Base-by-base conservation (phyloP, 2,329 filamentous ascomycete species). In the Penicillium sp. region DNA sequence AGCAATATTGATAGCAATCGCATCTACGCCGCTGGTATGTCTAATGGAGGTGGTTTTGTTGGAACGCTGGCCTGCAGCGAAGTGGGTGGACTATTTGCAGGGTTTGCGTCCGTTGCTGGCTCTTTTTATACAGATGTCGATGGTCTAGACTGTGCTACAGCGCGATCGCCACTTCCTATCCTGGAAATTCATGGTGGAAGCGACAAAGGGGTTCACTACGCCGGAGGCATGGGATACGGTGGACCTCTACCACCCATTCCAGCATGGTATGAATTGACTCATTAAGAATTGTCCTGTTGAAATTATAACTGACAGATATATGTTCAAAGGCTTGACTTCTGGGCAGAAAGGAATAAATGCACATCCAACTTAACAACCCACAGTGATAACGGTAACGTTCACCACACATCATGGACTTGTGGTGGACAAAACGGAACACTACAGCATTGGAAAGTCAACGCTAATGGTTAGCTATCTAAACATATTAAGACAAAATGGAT, bases 181-280 rank as follows among this genome's bases (percentile, higher is more conserved):
- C 64, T 82, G 8, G 76, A 79, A 43, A 77, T 81, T 52, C 80
- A 83, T 62, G 80, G 80, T n/a, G 74, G 71, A 2, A 69, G 61
- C 2, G 81, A 83, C 63, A 68, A 60, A 3, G 78, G 72, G 0
- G 80, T 82, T 33, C 60, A 66, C 0, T 82, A 81, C 58, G 57
- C 64, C 2, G 79, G 79, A 1, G 75, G 72, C 1, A 69, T 69
- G 18, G 72, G 77, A 3, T 70, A 72, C 2, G 73, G 73, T 1
- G 76, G 75, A 0, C 74, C 71, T 51, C 60, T 81, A 47, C 79
- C 79, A 1, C 61, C 74, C 0, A 77, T 82, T 33, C 67, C 71
- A 20, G 65, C 72, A 40, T 60, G 81, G 78, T 78, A 71, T 68
- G 57, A 54, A 46, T 23, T 65, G 66, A 60, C 78, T 20, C 5